Conservation (phyloP, 176 grass and related monocot species). For the Musa itinerans region DNA sequence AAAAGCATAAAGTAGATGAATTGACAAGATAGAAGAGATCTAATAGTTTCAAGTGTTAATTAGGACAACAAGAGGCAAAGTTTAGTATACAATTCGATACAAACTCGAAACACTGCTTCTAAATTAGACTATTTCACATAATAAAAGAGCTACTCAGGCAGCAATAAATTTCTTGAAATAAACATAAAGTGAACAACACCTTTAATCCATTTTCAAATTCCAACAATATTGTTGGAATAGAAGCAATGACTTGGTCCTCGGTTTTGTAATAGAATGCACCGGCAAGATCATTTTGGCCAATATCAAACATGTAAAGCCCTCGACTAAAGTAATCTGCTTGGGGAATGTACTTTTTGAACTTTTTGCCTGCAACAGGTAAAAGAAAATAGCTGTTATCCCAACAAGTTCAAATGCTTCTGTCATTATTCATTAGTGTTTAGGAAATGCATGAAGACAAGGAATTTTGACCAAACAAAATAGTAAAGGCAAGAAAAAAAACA, state of each 20-base stretch:
- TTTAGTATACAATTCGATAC: not conserved
- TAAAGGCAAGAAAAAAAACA: not conserved
- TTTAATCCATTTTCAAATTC: conserved; percentile 91
- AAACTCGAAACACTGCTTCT: not conserved
- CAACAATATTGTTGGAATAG: conserved; percentile 73
- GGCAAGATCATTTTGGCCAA: conserved; percentile 97
- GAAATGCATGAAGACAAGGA: not conserved
- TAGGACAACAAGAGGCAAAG: not conserved
- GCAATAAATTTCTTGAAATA: not conserved
- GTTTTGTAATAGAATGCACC: conserved; percentile 78
- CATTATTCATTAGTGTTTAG: not conserved
- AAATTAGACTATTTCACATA: not conserved
- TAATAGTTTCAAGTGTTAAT: not conserved
- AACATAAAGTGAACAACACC: conserved; percentile 26
- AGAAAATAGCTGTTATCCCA: conserved; percentile 4
- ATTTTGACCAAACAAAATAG: too few relatives aligned
- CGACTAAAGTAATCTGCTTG: conserved; percentile 55
- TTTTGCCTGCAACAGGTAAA: conserved; percentile 41
- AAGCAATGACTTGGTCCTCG: conserved; percentile 83
- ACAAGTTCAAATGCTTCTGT: not conserved
- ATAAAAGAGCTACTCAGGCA: not conserved
- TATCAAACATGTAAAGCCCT: conserved; percentile 96
- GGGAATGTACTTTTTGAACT: conserved; percentile 60
- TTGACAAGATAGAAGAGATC: not conserved
- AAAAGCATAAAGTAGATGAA: not conserved